Base-by-base conservation (phyloP, 2,329 filamentous ascomycete genomes). In the Fusarium sterilihyphosum region DNA sequence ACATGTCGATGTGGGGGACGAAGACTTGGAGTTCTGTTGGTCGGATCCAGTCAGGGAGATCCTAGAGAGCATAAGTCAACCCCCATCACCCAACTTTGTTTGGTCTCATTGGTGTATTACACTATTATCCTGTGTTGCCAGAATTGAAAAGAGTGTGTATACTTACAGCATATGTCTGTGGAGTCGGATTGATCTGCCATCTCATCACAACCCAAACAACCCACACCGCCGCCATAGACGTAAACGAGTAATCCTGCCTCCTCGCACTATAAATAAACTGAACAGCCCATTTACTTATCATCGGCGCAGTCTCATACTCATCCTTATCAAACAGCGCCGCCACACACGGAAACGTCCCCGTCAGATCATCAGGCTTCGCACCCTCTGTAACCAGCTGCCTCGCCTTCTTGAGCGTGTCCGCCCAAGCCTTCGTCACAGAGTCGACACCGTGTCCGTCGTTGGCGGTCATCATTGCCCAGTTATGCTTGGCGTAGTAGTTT, bases 241-340 rank as follows among this genome's bases (percentile, higher is more conserved):
- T 72, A 17, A 73, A 72, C 8, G 33, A 40, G 40, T 68, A 65
- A 22, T 68, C 62, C 31, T 58, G 41, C 6, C 29, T 44, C 3
- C 52, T 49, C 3, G 65, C 38, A 20, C 71, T 73, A 26, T 73
- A 73, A 14, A 73, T 66, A 29, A 73, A 73, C n/a, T 47, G 50
- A 33, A 73, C 70, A n/a, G 70, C 69, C 70, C 65, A 73, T 59
- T 66, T 73, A 41, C 65, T 65, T 13, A 73, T 70, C 70, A 73
- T 65, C 2, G 59, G 13, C 11, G 56, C 69, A 31, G 16, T 24
- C 9, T 73, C 70, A 29, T 73, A 73, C 46, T 70, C 70, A 2
- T 24, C 24, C 41, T 66, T 61, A 31, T 73, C 70, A 38, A 73
- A 73, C 3, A 73, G 24, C 13, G 60, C 70, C 10, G 69, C 41